Base-by-base conservation (phyloP, 805 yeast species). In the Monosporozyma unispora region DNA sequence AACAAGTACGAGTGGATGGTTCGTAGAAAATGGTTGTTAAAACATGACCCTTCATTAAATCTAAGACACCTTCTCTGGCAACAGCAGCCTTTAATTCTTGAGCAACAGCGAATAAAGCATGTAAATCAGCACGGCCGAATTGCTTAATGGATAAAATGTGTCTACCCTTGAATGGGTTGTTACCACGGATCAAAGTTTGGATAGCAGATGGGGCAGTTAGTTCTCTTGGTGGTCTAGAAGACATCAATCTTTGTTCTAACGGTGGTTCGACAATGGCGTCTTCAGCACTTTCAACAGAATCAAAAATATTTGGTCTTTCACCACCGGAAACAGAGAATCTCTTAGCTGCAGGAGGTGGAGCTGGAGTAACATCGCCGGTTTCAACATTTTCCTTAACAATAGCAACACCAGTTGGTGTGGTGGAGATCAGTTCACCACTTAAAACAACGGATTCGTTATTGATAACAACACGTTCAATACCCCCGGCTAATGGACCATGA, bases 51-150 rank as follows among this genome's bases (percentile, higher is more conserved):
- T 83, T 80, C 73, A 93, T 79, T 54, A 93, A 70, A 68, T 91
- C 96, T 64, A 93, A 74, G 48, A 88, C 95, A 61, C 99, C 99
- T 63, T 83, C 85, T 73, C 98, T 85, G 73, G 91, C 97, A 52
- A 93, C 99, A 44, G 93, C 91, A 57, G 93, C 79, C 70, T 97
- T 81, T 89, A 93, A 83, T 72, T 95, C 98, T 74, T 91, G 96
- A 39, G 99, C 99, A 61, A 93, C 95, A 23, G 96, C 84, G 74
- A 93, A 93, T 66, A 93, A 76, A 27, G 89, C 80, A 68, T 91
- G 99, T 70, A 95, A 76, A 66, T 91, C 96, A 52, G 89, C 77
- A 70, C 98, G 84, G 55, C 79, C 76, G 66, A 91, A 81, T 64
- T 89, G 91, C 63, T 82, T 82, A 48, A 95, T 98, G 31, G 96